Conservation (phyloP, 2,329 filamentous ascomycete species). For the Iodosphaeria phyllophila region DNA sequence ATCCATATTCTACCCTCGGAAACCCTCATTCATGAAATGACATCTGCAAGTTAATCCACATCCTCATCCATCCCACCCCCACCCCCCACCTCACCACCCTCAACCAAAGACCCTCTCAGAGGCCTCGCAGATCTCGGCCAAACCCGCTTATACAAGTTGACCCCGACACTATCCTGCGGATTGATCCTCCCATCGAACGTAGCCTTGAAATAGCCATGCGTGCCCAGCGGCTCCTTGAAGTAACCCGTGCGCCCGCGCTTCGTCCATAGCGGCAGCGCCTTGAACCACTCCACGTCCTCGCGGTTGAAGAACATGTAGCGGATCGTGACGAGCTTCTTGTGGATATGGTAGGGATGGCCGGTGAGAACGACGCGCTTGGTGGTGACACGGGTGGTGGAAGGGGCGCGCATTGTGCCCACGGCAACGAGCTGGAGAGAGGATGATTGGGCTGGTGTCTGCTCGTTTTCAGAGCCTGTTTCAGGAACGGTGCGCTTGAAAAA, state of each 20-base stretch:
- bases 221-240: conserved; percentile 86
- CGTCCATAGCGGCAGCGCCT: conserved; percentile 89
- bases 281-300: conserved; percentile 94
- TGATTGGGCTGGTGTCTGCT: conserved; percentile 20
- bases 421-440: conserved; percentile 53
- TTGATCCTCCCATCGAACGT: conserved; percentile 94
- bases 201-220: conserved; percentile 99
- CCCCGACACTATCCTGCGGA: conserved; percentile 81
- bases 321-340: conserved; percentile 92
- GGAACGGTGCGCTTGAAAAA: conserved; percentile 54
- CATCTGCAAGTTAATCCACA: no score
- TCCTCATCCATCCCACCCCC: conserved; percentile 20
- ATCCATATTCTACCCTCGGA: no score
- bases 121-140: conserved; percentile 53
- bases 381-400: conserved; percentile 59
- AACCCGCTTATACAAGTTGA: conserved; percentile 74
- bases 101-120: conserved; percentile 23
- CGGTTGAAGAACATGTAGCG: conserved; percentile 99
- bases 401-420: conserved; percentile 72
- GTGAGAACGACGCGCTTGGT: conserved; percentile 90
- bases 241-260: conserved; percentile 72
- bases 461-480: conserved; percentile 20
- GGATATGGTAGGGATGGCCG: conserved; percentile 94
- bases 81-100: conserved; percentile 10
- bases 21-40: no score